Conservation (phyloP, 179 eudicot species). For the Nepenthes alata region DNA sequence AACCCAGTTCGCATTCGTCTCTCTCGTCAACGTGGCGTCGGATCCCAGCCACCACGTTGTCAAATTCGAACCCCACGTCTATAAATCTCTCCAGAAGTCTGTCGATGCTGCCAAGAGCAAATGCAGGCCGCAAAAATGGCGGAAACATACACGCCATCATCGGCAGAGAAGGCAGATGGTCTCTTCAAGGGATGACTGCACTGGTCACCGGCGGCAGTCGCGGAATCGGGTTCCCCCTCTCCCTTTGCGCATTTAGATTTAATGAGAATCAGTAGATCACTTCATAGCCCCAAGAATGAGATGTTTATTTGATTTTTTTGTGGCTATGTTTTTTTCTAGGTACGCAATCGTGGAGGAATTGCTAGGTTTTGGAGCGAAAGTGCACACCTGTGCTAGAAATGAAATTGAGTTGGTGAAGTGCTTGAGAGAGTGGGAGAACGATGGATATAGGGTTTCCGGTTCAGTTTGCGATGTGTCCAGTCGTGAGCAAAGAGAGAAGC, state of each 20-base stretch:
- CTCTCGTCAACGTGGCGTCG: no score
- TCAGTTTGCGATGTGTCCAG: conserved; percentile 30
- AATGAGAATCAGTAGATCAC: not conserved
- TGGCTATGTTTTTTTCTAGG: conserved; percentile 10
- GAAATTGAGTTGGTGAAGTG: conserved; percentile 18
- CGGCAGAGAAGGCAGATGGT: conserved; percentile 26
- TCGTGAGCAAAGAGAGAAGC: conserved; percentile 20
- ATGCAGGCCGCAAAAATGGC: conserved; percentile 3
- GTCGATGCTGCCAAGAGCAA: not conserved
- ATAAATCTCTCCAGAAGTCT: conserved; percentile 1
- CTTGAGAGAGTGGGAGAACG: conserved; percentile 21
- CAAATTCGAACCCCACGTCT: no score
- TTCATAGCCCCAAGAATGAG: no score
- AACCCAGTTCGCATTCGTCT: no score
- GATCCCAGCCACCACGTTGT: no score
- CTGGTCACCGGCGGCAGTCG: conserved; percentile 64
- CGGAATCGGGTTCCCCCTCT: conserved; percentile 40
- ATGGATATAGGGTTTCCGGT: conserved; percentile 26
- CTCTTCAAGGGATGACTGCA: conserved; percentile 61
- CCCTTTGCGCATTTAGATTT: conserved; percentile 2
- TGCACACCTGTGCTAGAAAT: conserved; percentile 31
- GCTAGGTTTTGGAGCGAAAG: conserved; percentile 30
- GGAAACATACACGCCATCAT: conserved; percentile 1
- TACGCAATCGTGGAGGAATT: conserved; percentile 43
- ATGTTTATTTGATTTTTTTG: no score